Base-by-base conservation (phyloP, 2,329 filamentous ascomycete genomes). In the Ascochyta rabiei region DNA sequence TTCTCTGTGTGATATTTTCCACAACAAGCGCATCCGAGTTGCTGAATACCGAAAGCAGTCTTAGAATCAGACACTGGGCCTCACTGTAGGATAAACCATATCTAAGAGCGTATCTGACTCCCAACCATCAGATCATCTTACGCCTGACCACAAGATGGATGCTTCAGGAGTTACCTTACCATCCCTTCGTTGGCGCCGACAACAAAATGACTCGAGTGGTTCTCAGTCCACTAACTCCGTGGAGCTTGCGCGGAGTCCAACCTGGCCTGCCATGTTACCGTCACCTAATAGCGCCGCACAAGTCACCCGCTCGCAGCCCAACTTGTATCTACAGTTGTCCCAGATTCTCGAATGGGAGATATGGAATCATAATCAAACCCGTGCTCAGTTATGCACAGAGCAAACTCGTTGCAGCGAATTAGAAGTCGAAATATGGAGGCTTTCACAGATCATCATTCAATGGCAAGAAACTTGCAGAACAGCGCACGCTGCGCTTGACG, bases 281-380 rank as follows among this genome's bases (percentile, higher is more conserved):
- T 30, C 31, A 16, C 40, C 34, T 15, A 16, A 33, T 18, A 31
- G 28, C 10, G 28, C 13, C 18, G 16, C 19, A 23, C 12, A 15
- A 18, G 28, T 18, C 13, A 31, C 18, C 19, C 23, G 16, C 10
- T 12, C 45, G 35, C 42, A 53, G 31, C 19, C 34, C 13, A 44
- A 53, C 21, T 24, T 53, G 13, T 53, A 53, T 35, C 38, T 47
- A 8, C 42, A 42, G 24, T 21, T 53, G 6, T 42, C 42, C 9
- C 42, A 53, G 16, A 37, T 53, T 10, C 33, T 53, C 2, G 34
- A 53, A 13, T 47, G 28, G 30, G 50, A 53, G 37, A 53, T 53
- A 16, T 53, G 42, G 50, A 38, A 41, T 13, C 50, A 53, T 37
- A 53, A 43, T 13, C 50, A 53, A 28, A 53, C 50, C 7, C 35